phyloP scores from a whole-genome alignment of 495 filamentous ascomycete genomes.

The Neurospora tetrasperma region DNA sequence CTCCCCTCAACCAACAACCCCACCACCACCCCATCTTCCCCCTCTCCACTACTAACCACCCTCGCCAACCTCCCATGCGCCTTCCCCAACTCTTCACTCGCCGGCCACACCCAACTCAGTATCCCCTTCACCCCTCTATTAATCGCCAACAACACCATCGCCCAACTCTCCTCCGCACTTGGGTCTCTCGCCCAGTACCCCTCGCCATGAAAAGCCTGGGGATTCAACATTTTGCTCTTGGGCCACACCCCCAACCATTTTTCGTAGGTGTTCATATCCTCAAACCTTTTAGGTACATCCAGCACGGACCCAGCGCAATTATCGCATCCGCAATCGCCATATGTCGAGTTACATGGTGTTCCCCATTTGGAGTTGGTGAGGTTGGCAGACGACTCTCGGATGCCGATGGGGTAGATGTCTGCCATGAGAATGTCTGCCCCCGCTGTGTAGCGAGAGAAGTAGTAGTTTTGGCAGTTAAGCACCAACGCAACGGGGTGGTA shows the following conservation, averaged over 20 bases:
- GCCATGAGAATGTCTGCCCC: conserved; percentile 57
- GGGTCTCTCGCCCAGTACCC: conserved; percentile 53
- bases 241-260: conserved; percentile 31
- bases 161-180: conserved; percentile 43
- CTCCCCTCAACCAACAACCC: conserved; percentile 35
- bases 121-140: conserved; percentile 52
- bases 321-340: conserved; percentile 66
- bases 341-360: conserved; percentile 51
- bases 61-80: conserved; percentile 36
- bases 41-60: conserved; percentile 23
- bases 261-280: conserved; percentile 39
- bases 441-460: conserved; percentile 49
- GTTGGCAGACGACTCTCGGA: conserved; percentile 26
- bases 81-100: conserved; percentile 27
- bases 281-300: conserved; percentile 47
- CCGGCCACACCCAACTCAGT: conserved; percentile 45
- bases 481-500: conserved; percentile 59
- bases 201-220: conserved; percentile 54
- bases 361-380: conserved; percentile 38
- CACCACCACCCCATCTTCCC: conserved; percentile 24
- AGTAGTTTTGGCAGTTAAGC: conserved; percentile 63
- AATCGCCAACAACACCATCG: conserved; percentile 50
- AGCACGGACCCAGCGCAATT: conserved; percentile 46
- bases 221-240: conserved; percentile 50
- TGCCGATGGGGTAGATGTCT: conserved; percentile 56